These are phyloP conservation scores for Chaetomium cochliodes DNA, from an alignment of 495 filamentous ascomycete species.

Conservation along the genomic window DNA sequence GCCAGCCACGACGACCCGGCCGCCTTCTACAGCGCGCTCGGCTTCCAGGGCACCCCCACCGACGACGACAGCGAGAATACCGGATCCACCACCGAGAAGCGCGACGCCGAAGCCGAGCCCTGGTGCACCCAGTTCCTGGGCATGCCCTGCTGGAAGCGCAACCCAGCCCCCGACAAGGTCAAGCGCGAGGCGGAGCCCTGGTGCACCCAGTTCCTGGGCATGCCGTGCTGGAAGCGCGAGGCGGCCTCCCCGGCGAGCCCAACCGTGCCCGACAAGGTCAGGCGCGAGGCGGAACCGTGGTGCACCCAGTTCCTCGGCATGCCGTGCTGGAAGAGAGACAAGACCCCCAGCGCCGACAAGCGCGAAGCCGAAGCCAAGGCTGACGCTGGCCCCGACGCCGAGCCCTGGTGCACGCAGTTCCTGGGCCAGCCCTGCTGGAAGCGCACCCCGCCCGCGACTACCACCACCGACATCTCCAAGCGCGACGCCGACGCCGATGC, in stretches of 20 bases:
- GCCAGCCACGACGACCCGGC: constrained; percentile 30
- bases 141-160: constrained; percentile 37
- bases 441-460: background rate
- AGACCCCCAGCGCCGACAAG: background rate
- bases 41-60: constrained; percentile 12
- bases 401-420: constrained; percentile 30
- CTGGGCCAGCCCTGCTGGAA: constrained; percentile 40
- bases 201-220: constrained; percentile 24
- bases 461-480: constrained; percentile 7
- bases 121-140: constrained; percentile 33
- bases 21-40: constrained; percentile 31
- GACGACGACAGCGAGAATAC: constrained; percentile 6
- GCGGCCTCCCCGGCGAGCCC: too few species aligned
- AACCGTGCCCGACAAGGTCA: background rate
- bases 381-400: constrained; percentile 18
- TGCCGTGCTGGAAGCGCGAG: constrained; percentile 34
- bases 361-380: constrained; percentile 14
- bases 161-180: background rate
- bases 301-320: constrained; percentile 25
- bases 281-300: constrained; percentile 29
- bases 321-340: constrained; percentile 33
- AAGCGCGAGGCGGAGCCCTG: constrained; percentile 26
- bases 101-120: constrained; percentile 30
- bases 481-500: constrained; percentile 19
- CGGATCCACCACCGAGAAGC: constrained; percentile 29